These are phyloP conservation scores for Taiwanofungus camphoratus DNA, from an alignment of 1,284 basidiomycete genomes.

Conservation along the genomic window DNA sequence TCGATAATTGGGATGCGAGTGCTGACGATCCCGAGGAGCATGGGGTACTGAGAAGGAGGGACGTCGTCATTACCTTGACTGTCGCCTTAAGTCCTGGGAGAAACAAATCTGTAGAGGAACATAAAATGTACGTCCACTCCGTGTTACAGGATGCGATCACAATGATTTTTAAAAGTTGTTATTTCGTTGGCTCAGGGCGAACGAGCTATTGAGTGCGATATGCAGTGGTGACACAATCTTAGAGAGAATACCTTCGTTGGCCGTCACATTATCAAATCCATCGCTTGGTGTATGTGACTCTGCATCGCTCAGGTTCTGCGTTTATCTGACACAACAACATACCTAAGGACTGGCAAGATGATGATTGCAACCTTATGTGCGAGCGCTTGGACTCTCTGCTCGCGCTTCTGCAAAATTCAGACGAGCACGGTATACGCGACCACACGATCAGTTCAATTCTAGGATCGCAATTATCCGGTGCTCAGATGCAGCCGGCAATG, in stretches of 20 bases:
- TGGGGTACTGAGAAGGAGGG: conserved; percentile 32
- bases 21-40: conserved; percentile 21
- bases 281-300: conserved; percentile 4
- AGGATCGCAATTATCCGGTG: too few relatives aligned
- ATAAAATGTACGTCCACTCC: conserved; percentile 29
- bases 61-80: conserved; percentile 41
- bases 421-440: too few relatives aligned
- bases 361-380: conserved; percentile 49
- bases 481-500: too few relatives aligned
- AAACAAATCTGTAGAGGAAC: conserved; percentile 18
- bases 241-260: conserved; percentile 25
- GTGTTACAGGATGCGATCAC: not conserved
- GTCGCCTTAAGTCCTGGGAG: conserved; percentile 40
- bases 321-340: not conserved
- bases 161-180: not conserved
- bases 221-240: conserved; percentile 33
- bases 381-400: conserved; percentile 41
- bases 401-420: conserved; percentile 4
- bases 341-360: conserved; percentile 40
- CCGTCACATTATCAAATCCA: conserved; percentile 9
- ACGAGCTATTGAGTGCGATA: conserved; percentile 35
- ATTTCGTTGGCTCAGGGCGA: conserved; percentile 24
- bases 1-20: conserved; percentile 33
- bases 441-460: too few relatives aligned
- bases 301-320: not conserved